A percentile compares a stretch with the other conserved stretches of the same genome.
Evolutionary conservation across 768 basidiomycete genomes (phyloP).

Genomic region (Serendipita sp.): DNA sequence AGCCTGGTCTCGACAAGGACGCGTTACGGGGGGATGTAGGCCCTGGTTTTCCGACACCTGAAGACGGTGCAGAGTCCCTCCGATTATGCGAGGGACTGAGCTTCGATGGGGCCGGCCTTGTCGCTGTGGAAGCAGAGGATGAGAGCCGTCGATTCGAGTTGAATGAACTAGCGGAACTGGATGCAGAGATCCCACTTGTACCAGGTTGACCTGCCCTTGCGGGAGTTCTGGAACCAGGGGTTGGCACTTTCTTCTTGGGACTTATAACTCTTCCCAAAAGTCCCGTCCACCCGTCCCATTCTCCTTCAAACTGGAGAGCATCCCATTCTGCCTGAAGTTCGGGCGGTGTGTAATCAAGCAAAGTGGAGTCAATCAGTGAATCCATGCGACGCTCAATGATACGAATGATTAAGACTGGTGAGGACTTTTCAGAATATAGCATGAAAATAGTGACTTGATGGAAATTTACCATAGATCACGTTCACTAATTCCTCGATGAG

Average conservation of each 20-base stretch:
- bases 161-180: not conserved
- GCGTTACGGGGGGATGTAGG: not conserved
- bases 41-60: not conserved
- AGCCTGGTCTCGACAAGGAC: not conserved
- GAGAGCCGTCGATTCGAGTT: not conserved
- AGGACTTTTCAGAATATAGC: conserved; percentile 1
- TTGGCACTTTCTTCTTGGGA: not conserved
- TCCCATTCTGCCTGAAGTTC: conserved; percentile 57
- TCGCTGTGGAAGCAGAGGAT: not conserved
- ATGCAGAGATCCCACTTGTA: not conserved
- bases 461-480: conserved; percentile 67
- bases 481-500: conserved; percentile 86
- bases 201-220: not conserved
- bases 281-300: conserved; percentile 37
- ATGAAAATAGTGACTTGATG: not conserved
- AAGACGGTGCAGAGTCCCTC: not conserved
- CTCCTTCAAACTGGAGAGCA: conserved; percentile 81
- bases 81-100: not conserved
- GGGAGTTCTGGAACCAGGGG: not conserved
- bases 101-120: not conserved
- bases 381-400: conserved; percentile 83
- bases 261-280: not conserved
- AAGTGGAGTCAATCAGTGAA: conserved; percentile 58
- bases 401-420: conserved; percentile 82
- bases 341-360: conserved; percentile 62